A percentile compares a stretch with the other conserved stretches of the same genome.
These are phyloP conservation scores for Gloeopeniophorella convolvens DNA, from an alignment of 768 basidiomycete species.

Conservation along the genomic window DNA sequence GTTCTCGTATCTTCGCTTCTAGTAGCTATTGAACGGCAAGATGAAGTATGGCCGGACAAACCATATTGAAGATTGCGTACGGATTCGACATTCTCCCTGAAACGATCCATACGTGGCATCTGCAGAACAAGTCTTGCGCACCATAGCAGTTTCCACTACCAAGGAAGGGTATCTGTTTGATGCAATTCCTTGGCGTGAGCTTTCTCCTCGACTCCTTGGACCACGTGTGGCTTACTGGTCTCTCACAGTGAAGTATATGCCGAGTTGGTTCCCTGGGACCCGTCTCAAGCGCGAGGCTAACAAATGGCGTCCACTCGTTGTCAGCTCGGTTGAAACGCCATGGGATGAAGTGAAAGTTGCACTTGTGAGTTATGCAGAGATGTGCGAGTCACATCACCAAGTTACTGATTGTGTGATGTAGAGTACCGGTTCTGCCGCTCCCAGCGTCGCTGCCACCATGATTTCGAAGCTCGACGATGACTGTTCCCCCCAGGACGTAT, in stretches of 20 bases:
- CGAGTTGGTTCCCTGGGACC: conserved; percentile 6
- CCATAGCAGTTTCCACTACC: conserved; percentile 10
- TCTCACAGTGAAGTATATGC: conserved; percentile 1
- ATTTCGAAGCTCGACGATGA: not conserved
- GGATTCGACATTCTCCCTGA: conserved; percentile 14
- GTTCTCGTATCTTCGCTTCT: too few species aligned
- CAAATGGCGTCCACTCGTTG: not conserved
- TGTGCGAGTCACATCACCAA: too few species aligned
- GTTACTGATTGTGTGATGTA: too few species aligned
- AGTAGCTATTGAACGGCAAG: not conserved
- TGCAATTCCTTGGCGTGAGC: conserved; percentile 14
- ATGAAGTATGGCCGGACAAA: not conserved
- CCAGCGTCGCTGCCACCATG: not conserved
- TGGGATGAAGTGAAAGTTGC: not conserved
- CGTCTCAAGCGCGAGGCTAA: not conserved
- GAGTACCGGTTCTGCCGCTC: not conserved
- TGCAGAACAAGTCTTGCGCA: conserved; percentile 12
- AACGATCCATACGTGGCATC: conserved; percentile 13
- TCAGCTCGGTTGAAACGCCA: not conserved
- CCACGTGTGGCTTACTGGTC: not conserved
- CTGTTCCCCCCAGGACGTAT: not conserved
- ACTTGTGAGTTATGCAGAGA: not conserved
- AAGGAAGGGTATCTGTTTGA: conserved; percentile 17
- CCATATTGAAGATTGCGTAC: conserved; percentile 16
- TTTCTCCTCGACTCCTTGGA: not conserved